Evolutionary conservation across 108 stramenopile species (phyloP), one percentile per base, ranked within the genome.

Genomic region (Cyclotella baltica): DNA sequence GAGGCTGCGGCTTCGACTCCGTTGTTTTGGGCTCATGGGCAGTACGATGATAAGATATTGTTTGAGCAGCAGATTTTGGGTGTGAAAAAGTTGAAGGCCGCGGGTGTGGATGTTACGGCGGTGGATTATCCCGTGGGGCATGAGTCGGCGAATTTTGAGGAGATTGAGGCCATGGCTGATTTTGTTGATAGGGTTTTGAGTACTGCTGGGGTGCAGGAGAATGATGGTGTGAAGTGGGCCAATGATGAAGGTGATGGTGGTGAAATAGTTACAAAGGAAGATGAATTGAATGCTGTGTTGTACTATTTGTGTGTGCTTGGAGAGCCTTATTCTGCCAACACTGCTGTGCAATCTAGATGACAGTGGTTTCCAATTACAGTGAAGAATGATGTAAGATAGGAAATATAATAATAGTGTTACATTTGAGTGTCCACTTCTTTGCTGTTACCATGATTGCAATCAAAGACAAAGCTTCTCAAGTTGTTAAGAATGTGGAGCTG

Each of bases 51-150:
- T 15, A 85, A 85, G 76, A 81, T 85, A 36, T 48, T 85, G 31
- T 82, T 82, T 77, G 79, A 76, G 34, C 84, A 85, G 30, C 84
- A 85, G 56, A 74, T 70, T 35, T 72, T 55, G 29, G 84, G 84
- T 23, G 81, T 85, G 27, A 75, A 75, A 23, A 76, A 77, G 23
- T 74, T 85, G 47, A 67, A 70, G 38, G 47, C 65, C 27, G 75
- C 53, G 30, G 80, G 80, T 19, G 80, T 85, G 18, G 67, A 81
- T 52, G 80, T 85, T 10, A 81, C 71, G 38, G 75, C 78, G 6
- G 33, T 35, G 40, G 25, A 69, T 4, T 82, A 85, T 53, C 50
- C 66, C 20, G 81, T 85, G 25, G 84, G 84, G 23, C 84, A 85
- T 33, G 83, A 83, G 55, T 62, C 72, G 15, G 59, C 80, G 11